Evolutionary conservation across 164 flowering plant genomes (phyloP).

Genomic region (Tetracentron sinense): DNA sequence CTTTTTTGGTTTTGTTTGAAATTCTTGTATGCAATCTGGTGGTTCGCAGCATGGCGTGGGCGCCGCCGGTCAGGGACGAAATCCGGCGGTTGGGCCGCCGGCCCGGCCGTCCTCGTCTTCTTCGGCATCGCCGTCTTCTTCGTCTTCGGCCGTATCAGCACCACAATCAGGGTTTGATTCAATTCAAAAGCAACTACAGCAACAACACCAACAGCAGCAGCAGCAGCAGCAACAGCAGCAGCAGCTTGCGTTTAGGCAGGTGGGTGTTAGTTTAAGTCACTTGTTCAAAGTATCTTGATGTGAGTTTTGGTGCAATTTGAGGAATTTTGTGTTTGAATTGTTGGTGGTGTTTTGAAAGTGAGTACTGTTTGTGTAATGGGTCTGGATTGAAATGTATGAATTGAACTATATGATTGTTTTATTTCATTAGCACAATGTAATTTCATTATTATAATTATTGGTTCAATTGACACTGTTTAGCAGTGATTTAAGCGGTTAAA

Average conservation of each 20-base stretch:
- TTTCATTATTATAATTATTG: too few relatives aligned
- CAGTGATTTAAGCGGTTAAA: too few relatives aligned
- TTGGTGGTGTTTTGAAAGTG: conserved; percentile 10
- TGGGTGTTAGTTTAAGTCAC: conserved; percentile 2
- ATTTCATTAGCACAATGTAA: too few relatives aligned
- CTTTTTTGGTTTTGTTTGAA: conserved; percentile 6
- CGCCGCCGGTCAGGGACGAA: conserved; percentile 56
- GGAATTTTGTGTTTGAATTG: not conserved
- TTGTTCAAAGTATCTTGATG: not conserved
- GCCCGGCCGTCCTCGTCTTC: conserved; percentile 51
- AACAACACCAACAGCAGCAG: too few relatives aligned
- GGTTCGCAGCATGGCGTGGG: conserved; percentile 31
- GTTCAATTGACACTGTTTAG: too few relatives aligned
- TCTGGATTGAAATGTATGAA: too few relatives aligned
- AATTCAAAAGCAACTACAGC: conserved; percentile 52
- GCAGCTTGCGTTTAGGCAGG: conserved; percentile 29
- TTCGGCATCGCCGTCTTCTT: conserved; percentile 73
- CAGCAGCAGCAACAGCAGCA: conserved; percentile 36
- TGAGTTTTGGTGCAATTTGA: conserved; percentile 1
- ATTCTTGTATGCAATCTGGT: conserved; percentile 63
- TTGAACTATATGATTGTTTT: not conserved
- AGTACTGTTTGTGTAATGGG: not conserved
- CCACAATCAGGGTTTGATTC: conserved; percentile 64
- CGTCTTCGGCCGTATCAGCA: conserved; percentile 73
- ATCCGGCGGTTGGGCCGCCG: conserved; percentile 42